Evolutionary conservation across 2,329 filamentous ascomycete species (phyloP), one percentile per base, ranked within the genome.

Genomic region (Fusarium kyushuense): DNA sequence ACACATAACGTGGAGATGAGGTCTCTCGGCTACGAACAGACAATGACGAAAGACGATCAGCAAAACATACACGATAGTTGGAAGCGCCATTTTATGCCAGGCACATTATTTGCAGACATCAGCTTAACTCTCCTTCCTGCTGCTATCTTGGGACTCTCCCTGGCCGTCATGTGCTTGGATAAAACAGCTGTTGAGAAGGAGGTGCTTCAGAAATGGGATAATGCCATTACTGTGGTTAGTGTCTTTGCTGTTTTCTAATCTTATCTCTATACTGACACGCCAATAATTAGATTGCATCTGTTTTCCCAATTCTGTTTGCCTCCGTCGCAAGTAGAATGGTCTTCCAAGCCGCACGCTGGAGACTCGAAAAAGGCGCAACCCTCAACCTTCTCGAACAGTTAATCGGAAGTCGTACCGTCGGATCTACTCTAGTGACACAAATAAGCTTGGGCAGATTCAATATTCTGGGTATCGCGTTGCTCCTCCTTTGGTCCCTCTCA

Each of bases 251-350:
- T 7, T 12, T 10, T n/a, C 4, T 25, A 8, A 4, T 4, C 5
- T 3, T 9, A 2, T 12, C 5, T 7, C 45, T 4, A 16, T 3
- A 32, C 25, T 32, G 6, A 46, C 2, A 16, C 4, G 12, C 16
- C 5, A 2, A 30, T 7, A 9, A 9, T 27, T 13, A 66, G 54
- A 42, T 52, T 0, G 54, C 49, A 16, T 60, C 64, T 5, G n/a
- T 54, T 5, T 66, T 63, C 17, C 63, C 63, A 6, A 67, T 67
- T 13, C 11, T 69, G 1, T 69, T 66, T 10, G 65, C 65, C 6
- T 49, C 58, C 9, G 51, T 66, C 19, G 41, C 59, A 10, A 63
- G 63, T 11, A 59, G 63, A 42, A 53, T 69, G 41, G 29, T 63
- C 14, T 63, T 42, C 23, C 35, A 66, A 2, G 21, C 36, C 5